phyloP scores from a whole-genome alignment of 768 basidiomycete genomes.

The Pilatotrama ljubarskyi region DNA sequence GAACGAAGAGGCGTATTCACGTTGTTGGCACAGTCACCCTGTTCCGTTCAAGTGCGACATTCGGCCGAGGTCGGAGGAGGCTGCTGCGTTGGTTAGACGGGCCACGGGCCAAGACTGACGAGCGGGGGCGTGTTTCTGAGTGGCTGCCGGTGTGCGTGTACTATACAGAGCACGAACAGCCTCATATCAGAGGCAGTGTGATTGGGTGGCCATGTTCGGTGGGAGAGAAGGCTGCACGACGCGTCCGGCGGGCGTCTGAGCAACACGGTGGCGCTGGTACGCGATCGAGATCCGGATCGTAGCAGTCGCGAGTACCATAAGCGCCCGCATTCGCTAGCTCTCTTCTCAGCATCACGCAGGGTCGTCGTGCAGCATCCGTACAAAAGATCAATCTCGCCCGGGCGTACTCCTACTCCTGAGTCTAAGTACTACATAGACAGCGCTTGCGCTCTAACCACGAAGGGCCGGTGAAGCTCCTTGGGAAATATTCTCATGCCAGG shows the following conservation, averaged over 20 bases:
- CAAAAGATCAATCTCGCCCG: too few relatives aligned
- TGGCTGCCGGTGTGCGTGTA: too few relatives aligned
- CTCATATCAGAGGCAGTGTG: too few relatives aligned
- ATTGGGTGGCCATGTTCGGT: not conserved
- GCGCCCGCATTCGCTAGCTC: not conserved
- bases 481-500: not conserved
- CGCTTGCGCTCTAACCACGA: too few relatives aligned
- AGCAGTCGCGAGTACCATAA: not conserved
- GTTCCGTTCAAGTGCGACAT: constrained; percentile 22
- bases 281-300: not conserved
- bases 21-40: constrained; percentile 9
- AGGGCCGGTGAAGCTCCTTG: too few relatives aligned
- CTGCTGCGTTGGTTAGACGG: constrained; percentile 14
- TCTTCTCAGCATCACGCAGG: not conserved
- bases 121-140: too few relatives aligned
- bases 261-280: not conserved
- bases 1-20: not conserved
- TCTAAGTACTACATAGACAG: too few relatives aligned
- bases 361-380: too few relatives aligned
- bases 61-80: constrained; percentile 21
- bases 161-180: not conserved
- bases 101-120: not conserved
- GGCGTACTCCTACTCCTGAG: too few relatives aligned
- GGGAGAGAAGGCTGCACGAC: not conserved
- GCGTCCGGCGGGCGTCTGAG: too few relatives aligned